A percentile compares a stretch with the other conserved stretches of the same genome.
Conservation (phyloP, 768 basidiomycete species). For the Dendrothele bispora region DNA sequence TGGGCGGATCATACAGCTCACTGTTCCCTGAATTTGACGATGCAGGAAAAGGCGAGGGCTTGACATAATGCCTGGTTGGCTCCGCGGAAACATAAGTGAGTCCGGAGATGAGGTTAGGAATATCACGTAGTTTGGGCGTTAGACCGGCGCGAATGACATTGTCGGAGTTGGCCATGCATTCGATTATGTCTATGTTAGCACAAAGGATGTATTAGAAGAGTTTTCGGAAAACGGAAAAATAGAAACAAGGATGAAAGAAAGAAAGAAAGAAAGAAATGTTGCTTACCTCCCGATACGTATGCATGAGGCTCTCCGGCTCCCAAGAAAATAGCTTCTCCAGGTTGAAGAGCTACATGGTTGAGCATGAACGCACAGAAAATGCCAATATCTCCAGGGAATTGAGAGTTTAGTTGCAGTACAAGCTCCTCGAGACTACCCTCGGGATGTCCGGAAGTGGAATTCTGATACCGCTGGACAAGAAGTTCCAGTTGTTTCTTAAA, state of each 20-base stretch:
- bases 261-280: no score
- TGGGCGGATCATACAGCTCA: constrained; percentile 85
- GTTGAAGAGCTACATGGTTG: constrained; percentile 77
- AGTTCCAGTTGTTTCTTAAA: constrained; percentile 55
- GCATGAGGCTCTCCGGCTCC: constrained; percentile 97
- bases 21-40: constrained; percentile 27
- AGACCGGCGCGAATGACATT: constrained; percentile 98
- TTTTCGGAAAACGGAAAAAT: neutral
- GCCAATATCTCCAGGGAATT: constrained; percentile 94
- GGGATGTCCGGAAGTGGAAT: constrained; percentile 34
- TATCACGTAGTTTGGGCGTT: constrained; percentile 94
- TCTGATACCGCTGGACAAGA: constrained; percentile 66
- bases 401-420: constrained; percentile 58
- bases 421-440: constrained; percentile 52
- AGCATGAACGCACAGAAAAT: constrained; percentile 87
- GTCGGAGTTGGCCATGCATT: constrained; percentile 99
- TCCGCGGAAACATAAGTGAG: constrained; percentile 82
- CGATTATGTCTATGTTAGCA: constrained; percentile 80
- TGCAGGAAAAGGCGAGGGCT: constrained; percentile 49
- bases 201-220: no score
- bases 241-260: constrained; percentile 8
- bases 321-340: constrained; percentile 92
- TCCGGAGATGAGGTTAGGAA: constrained; percentile 83
- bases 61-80: constrained; percentile 68
- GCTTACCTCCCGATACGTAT: constrained; percentile 87